Evolutionary conservation across 2,329 filamentous ascomycete genomes (phyloP).

Genomic region (Alternaria rosae): DNA sequence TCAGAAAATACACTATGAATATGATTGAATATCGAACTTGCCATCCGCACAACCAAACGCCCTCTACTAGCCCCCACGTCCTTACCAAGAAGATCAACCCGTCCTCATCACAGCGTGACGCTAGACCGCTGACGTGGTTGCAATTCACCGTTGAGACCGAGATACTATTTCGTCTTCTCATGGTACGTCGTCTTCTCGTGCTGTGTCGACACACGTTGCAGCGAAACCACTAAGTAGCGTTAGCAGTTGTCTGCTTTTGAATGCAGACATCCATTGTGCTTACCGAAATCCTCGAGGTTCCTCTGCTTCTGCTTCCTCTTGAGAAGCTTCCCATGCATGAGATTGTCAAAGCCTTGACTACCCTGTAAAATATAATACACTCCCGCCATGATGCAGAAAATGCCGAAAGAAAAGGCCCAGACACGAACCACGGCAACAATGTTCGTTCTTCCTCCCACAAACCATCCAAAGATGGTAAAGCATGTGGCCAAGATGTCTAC

Average conservation of each 20-base stretch:
- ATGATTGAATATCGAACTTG: neutral
- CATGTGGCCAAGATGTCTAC: conserved; percentile 86
- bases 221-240: conserved; percentile 74
- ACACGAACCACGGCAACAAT: conserved; percentile 87
- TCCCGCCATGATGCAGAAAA: conserved; percentile 84
- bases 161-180: conserved; percentile 74
- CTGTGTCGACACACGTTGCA: conserved; percentile 89
- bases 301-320: conserved; percentile 85
- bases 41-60: neutral
- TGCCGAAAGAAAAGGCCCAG: conserved; percentile 90
- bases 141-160: neutral
- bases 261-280: conserved; percentile 50
- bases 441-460: conserved; percentile 72
- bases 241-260: conserved; percentile 51
- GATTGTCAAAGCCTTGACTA: conserved; percentile 82
- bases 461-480: conserved; percentile 87
- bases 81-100: neutral
- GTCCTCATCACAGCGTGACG: neutral
- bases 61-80: neutral
- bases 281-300: conserved; percentile 88
- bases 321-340: conserved; percentile 88
- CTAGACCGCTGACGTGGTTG: neutral
- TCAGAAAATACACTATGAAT: neutral
- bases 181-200: conserved; percentile 84
- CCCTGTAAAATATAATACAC: conserved; percentile 82